Evolutionary conservation across 177 flowering plant species (phyloP), one percentile per base, ranked within the genome.

Genomic region (Tripterygium wilfordii): DNA sequence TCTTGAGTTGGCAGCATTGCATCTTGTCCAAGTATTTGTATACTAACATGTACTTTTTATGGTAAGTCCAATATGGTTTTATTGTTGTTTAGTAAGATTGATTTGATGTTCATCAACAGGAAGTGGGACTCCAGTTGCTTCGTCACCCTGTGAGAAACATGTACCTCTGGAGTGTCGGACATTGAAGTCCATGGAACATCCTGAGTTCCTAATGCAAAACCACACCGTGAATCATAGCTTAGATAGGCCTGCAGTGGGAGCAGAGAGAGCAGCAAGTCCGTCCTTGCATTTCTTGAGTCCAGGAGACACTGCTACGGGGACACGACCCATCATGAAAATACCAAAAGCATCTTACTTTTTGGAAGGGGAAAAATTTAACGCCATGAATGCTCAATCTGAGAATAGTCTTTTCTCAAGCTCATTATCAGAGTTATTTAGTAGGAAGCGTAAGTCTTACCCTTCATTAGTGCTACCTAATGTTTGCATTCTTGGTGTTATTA

Each of bases 391-490:
- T 41, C 87, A 63, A 42, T 60, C 62, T 61, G 92, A 83, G 64
- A 86, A 71, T 46, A 73, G 83, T 43, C 84, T 83, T 45, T 85
- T 90, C 71, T 88, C 96, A 14, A 78, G 89, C 49, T 83, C 95
- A 21, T 46, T 88, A 37, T 81, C 98, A 14, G 88, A 88, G 19
- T 36, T 81, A 23, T 81, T 82, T 57, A 64, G 49, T 47, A 75
- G 69, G 60, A 88, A 88, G 49, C 28, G 97, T 89, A 67, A 64
- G 94, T 68, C 41, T 8, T n/a, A n/a, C n/a, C n/a, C 18, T 10
- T 37, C 29, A 15, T 20, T 41, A 28, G 20, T 10, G 4, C 17
- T 15, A 19, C 8, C 16, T 10, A 16, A 1, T 24, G 16, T 24
- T 24, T n/a, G 36, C 36, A 5, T 18, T 0, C 40, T 28, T 47